These are phyloP conservation scores for Fusarium agapanthi DNA, from an alignment of 2,329 filamentous ascomycete species.

Conservation along the genomic window DNA sequence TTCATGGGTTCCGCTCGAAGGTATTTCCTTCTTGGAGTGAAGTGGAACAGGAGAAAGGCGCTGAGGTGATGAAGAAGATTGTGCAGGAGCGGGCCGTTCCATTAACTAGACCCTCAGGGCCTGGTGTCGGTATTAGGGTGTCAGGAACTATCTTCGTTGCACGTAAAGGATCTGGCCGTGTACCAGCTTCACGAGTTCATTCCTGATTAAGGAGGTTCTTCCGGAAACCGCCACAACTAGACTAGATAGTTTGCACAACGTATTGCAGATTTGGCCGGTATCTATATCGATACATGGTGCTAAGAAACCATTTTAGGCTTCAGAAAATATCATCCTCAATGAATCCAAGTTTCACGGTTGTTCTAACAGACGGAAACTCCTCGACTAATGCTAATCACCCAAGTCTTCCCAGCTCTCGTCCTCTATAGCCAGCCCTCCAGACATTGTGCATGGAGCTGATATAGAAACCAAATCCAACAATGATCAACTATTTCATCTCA, in stretches of 20 bases:
- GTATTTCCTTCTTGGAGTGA: background rate
- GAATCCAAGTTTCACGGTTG: background rate
- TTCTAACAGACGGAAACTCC: rapidly evolving
- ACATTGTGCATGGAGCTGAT: no score
- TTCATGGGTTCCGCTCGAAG: background rate
- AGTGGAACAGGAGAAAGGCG: background rate
- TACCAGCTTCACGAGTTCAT: background rate
- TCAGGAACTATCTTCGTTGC: background rate
- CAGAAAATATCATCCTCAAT: background rate
- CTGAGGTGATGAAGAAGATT: background rate
- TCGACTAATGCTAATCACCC: background rate
- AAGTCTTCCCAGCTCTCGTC: background rate
- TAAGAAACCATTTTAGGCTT: rapidly evolving
- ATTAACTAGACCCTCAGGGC: background rate
- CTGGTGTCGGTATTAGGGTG: background rate
- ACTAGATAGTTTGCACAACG: rapidly evolving
- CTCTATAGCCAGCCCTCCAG: no score
- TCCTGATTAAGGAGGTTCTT: rapidly evolving
- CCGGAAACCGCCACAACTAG: rapidly evolving
- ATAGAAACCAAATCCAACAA: rapidly evolving
- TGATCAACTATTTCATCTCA: no score
- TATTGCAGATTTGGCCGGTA: background rate
- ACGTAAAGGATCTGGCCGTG: rapidly evolving
- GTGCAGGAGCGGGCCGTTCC: background rate
- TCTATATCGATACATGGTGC: background rate